These are phyloP conservation scores for Claviceps citrina DNA, from an alignment of 2,329 filamentous ascomycete species.

Conservation along the genomic window DNA sequence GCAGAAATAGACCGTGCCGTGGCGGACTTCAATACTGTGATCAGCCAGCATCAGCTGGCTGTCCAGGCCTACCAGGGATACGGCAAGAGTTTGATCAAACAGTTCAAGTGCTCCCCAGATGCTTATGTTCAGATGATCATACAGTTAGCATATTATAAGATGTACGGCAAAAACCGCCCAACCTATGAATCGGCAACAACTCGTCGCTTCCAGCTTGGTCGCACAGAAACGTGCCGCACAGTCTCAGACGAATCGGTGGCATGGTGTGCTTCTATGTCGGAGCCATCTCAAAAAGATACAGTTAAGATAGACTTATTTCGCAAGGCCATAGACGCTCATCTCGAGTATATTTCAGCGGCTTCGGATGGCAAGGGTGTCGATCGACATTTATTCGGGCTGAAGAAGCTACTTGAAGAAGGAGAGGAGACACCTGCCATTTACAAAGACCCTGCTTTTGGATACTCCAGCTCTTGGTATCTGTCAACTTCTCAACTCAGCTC, in stretches of 20 bases:
- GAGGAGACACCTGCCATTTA: slow-evolving; percentile 73
- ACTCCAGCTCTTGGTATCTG: slow-evolving; percentile 79
- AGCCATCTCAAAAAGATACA: slow-evolving; percentile 46
- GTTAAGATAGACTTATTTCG: slow-evolving; percentile 62
- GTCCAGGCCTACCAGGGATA: slow-evolving; percentile 96
- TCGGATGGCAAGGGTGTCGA: slow-evolving; percentile 89
- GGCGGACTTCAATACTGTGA: slow-evolving; percentile 65
- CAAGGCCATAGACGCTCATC: slow-evolving; percentile 64
- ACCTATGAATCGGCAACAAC: slow-evolving; percentile 96
- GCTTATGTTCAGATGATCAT: slow-evolving; percentile 98
- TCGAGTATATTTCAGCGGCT: slow-evolving; percentile 81
- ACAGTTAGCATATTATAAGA: slow-evolving; percentile 94
- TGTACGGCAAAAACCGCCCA: slow-evolving; percentile 94
- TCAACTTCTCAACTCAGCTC: slow-evolving; percentile 80
- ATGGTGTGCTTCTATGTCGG: slow-evolving; percentile 78
- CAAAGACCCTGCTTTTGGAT: slow-evolving; percentile 70
- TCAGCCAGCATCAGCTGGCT: slow-evolving; percentile 74
- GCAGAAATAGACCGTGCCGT: slow-evolving; percentile 65
- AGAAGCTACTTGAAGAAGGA: slow-evolving; percentile 69
- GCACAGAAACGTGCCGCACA: slow-evolving; percentile 86
- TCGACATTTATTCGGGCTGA: slow-evolving; percentile 90
- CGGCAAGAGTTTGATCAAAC: slow-evolving; percentile 97
- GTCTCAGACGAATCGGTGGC: slow-evolving; percentile 84
- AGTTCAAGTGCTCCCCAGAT: slow-evolving; percentile 95
- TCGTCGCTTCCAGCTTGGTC: slow-evolving; percentile 86